Percentiles rank a stretch among this genome's conserved stretches.
phyloP scores from a whole-genome alignment of 106 monocot genomes.

The Iris macrosiphon region DNA sequence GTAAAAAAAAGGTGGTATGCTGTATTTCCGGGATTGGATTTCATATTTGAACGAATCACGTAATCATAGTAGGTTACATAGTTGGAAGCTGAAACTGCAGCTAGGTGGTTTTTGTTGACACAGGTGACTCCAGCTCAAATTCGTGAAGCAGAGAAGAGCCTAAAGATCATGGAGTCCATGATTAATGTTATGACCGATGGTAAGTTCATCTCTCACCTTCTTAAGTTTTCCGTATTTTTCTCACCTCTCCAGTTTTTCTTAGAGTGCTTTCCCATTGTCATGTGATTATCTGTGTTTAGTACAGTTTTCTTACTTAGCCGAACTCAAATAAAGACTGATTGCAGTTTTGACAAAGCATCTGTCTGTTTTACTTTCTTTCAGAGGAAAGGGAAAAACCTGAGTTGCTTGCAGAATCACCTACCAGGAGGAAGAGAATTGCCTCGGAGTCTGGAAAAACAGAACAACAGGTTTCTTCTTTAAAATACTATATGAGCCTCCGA shows the following conservation, averaged over 20 bases:
- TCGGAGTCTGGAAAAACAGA: constrained; percentile 85
- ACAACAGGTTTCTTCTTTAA: constrained; percentile 63
- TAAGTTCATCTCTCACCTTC: constrained; percentile 12
- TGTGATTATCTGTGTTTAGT: no score
- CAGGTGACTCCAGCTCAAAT: constrained; percentile 97
- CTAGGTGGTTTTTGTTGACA: background rate
- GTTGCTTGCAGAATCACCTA: constrained; percentile 75
- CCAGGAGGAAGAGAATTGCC: constrained; percentile 75
- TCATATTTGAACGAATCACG: no score
- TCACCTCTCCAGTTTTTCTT: no score
- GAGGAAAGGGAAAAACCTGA: constrained; percentile 98
- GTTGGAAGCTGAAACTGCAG: no score
- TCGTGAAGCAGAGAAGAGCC: constrained; percentile 94
- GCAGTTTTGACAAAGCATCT: background rate
- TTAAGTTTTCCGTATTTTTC: background rate
- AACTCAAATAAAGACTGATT: no score
- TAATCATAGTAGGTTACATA: no score
- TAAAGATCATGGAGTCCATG: constrained; percentile 85
- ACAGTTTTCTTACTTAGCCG: no score
- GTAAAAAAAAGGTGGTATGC: no score
- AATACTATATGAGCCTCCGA: no score
- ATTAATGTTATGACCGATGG: constrained; percentile 92
- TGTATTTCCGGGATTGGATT: no score
- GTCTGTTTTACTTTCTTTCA: constrained; percentile 5
- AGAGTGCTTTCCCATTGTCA: no score